Percentiles rank a stretch among this genome's conserved stretches.
Conservation (phyloP, 176 grass and related monocot species). For the Oropetium thomaeum region DNA sequence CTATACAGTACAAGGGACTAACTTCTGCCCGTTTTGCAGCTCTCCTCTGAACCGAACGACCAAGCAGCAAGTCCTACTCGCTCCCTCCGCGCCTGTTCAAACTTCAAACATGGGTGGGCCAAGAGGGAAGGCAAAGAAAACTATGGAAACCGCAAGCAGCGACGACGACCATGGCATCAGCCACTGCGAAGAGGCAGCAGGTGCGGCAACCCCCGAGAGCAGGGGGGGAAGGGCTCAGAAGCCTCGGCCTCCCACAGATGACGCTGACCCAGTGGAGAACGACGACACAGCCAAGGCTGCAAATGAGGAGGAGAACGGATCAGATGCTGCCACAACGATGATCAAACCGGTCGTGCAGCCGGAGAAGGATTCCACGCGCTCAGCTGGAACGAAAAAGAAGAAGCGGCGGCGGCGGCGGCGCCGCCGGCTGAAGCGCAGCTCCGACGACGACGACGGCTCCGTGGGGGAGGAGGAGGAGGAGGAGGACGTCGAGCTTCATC, state of each 20-base stretch:
- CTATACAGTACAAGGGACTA: background rate
- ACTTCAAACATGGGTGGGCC: background rate
- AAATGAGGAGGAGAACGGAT: background rate
- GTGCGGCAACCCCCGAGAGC: background rate
- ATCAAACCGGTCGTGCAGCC: background rate
- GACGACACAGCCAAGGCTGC: background rate
- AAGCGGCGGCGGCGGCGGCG: background rate
- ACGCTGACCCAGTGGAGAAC: background rate
- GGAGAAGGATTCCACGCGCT: background rate
- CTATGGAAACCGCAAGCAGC: background rate
- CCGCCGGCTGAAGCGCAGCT: background rate
- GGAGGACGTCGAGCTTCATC: background rate
- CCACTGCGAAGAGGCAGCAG: background rate
- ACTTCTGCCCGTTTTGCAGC: slow-evolving; percentile 3
- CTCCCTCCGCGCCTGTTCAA: background rate
- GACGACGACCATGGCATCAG: background rate
- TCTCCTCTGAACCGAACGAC: background rate
- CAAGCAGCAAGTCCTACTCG: background rate
- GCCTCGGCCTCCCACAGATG: background rate
- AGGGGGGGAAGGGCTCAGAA: slow-evolving; percentile 3
- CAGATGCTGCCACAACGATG: background rate
- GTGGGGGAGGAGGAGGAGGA: background rate
- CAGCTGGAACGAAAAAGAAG: background rate
- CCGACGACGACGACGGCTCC: background rate
- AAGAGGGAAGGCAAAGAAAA: slow-evolving; percentile 29